Evolutionary conservation across 495 filamentous ascomycete genomes (phyloP), one percentile per base, ranked within the genome.

Genomic region (Letharia lupina): DNA sequence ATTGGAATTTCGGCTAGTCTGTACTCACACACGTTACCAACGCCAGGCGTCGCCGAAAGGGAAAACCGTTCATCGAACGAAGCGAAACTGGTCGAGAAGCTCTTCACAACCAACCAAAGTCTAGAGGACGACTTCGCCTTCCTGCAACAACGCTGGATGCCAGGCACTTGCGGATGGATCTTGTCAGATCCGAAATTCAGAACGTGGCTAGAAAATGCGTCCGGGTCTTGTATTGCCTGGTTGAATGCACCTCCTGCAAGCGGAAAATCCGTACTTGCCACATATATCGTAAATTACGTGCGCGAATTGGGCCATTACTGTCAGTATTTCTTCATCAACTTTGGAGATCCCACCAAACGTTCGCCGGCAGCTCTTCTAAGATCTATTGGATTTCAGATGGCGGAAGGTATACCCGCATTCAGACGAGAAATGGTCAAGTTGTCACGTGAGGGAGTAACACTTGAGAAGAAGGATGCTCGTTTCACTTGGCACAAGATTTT

Each of bases 401-500:
- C 78, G 48, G 18, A 44, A 1, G 3, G 20, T 2, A 45, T 73
- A 37, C 48, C 47, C 3, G 39, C 60, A 39, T 54, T 72, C 33
- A 18, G 66, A n/a, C 56, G 68, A 28, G 42, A 31, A 28, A 52
- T 80, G 13, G 31, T 72, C n/a, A 52, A 67, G 12, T 48, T 78
- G 47, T 47, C 64, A 15, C 64, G 71, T 18, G 64, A 75, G 47
- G 68, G 54, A 48, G n/a, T 70, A 16, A 33, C 9, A 35, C 65
- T 76, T n/a, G 71, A 77, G 13, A 67, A 66, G 42, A 61, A 40
- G 16, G 71, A 77, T 60, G 68, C 71, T 42, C 62, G 67, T 7
- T 41, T 60, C 9, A 70, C 79, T 2, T 81, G 79, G 79, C 68
- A 73, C 44, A 78, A 74, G 40, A 37, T 80, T 1, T 80, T 80